A percentile compares a stretch with the other conserved stretches of the same genome.
Conservation (phyloP, 352 stramenopile species). For the Hyaloperonospora brassicae region DNA sequence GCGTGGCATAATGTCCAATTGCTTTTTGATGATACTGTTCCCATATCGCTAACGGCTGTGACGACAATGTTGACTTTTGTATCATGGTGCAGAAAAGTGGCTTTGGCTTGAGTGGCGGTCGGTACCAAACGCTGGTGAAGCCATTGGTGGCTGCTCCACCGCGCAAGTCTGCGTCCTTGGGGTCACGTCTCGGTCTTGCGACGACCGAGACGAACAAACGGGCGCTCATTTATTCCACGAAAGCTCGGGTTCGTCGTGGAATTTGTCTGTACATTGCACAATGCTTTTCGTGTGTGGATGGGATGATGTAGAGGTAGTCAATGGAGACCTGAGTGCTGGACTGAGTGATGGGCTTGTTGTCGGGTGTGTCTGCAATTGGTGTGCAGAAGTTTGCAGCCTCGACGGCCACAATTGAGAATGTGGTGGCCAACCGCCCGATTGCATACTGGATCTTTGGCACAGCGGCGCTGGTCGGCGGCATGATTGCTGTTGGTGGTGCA, state of each 20-base stretch:
- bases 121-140: no score
- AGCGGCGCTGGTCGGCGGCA: slow-evolving; percentile 91
- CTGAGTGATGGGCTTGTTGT: slow-evolving; percentile 5
- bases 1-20: no score
- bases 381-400: slow-evolving; percentile 42
- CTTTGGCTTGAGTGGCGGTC: no score
- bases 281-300: no score
- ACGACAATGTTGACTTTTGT: no score
- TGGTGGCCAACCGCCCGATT: slow-evolving; percentile 74
- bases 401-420: slow-evolving; percentile 70
- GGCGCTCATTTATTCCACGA: slow-evolving; percentile 59
- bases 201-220: slow-evolving; percentile 28
- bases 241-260: slow-evolving; percentile 41
- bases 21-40: no score
- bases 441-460: slow-evolving; percentile 94
- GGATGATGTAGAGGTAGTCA: no score
- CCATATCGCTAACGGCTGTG: no score
- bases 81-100: no score
- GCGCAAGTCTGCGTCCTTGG: slow-evolving; percentile 7
- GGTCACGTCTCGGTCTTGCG: slow-evolving; percentile 30
- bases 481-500: slow-evolving; percentile 96
- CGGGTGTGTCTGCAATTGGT: slow-evolving; percentile 8
- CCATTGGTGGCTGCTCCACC: no score
- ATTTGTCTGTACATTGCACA: no score
- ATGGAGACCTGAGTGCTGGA: not conserved